These are phyloP conservation scores for Sorghum bicolor DNA, from an alignment of 176 grass and related monocot genomes.

Conservation along the genomic window DNA sequence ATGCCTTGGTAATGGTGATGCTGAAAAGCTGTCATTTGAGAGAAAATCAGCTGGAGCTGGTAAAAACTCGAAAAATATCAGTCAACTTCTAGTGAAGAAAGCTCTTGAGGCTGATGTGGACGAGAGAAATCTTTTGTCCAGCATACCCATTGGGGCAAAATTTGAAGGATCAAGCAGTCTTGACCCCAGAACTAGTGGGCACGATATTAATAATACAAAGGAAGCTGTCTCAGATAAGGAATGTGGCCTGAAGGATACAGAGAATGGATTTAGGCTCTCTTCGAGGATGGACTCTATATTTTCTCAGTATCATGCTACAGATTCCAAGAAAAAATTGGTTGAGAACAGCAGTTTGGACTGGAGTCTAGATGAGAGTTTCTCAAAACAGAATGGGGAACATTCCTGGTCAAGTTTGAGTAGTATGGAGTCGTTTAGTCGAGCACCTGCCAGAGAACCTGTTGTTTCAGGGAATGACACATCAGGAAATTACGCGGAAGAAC, in stretches of 20 bases:
- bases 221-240: slow-evolving; percentile 14
- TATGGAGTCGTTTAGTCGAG: slow-evolving; percentile 21
- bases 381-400: slow-evolving; percentile 11
- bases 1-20: background rate
- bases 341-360: slow-evolving; percentile 14
- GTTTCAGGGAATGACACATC: background rate
- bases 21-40: slow-evolving; percentile 12
- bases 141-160: background rate
- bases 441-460: slow-evolving; percentile 21
- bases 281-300: slow-evolving; percentile 3
- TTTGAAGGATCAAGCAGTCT: slow-evolving; percentile 12
- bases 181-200: background rate
- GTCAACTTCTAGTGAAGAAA: slow-evolving; percentile 31
- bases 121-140: background rate
- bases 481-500: slow-evolving; percentile 12
- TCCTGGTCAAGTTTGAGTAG: slow-evolving; percentile 29
- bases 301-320: background rate
- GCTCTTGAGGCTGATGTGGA: slow-evolving; percentile 25
- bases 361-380: slow-evolving; percentile 16
- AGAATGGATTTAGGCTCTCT: background rate
- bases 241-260: slow-evolving; percentile 3
- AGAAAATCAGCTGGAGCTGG: slow-evolving; percentile 6
- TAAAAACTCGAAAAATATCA: slow-evolving; percentile 20
- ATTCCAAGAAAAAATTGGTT: slow-evolving; percentile 2
- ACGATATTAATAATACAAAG: slow-evolving; percentile 3